phyloP scores from a whole-genome alignment of 2,329 filamentous ascomycete genomes.

The Stenocarpella maydis region DNA sequence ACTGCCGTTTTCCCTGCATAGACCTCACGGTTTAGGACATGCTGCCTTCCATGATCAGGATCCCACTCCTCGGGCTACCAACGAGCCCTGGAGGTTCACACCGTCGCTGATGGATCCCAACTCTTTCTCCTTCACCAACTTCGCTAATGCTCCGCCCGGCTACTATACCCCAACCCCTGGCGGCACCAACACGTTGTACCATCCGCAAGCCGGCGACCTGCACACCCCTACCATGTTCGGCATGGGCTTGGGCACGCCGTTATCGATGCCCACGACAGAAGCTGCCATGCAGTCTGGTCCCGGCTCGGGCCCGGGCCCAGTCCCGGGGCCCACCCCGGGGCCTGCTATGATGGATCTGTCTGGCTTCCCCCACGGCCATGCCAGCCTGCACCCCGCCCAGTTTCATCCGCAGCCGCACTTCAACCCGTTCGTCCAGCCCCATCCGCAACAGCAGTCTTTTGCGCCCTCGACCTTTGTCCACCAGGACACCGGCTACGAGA shows the following conservation, averaged over 20 bases:
- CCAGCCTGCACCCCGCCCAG: constrained; percentile 53
- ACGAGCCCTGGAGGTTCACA: constrained; percentile 87
- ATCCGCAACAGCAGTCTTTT: constrained; percentile 67
- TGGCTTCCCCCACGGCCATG: constrained; percentile 64
- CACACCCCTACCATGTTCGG: constrained; percentile 83
- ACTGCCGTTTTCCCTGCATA: constrained; percentile 43
- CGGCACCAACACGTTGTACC: constrained; percentile 81
- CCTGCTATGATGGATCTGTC: constrained; percentile 70
- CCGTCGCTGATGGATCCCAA: constrained; percentile 88
- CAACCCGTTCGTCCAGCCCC: constrained; percentile 74
- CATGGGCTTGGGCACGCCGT: constrained; percentile 80
- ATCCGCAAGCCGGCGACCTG: constrained; percentile 84
- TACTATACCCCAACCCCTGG: constrained; percentile 91
- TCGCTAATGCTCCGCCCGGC: constrained; percentile 80
- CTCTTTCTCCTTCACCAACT: constrained; percentile 80
- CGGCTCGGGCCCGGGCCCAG: not conserved
- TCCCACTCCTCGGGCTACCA: constrained; percentile 79
- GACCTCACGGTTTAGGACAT: constrained; percentile 53
- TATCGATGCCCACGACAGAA: constrained; percentile 79
- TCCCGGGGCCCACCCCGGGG: constrained; percentile 45
- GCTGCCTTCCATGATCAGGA: constrained; percentile 73
- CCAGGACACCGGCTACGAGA: constrained; percentile 81
- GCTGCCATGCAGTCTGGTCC: constrained; percentile 68
- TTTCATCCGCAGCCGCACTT: constrained; percentile 71
- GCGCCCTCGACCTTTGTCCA: constrained; percentile 84